These are phyloP conservation scores for Clonostachys rhizophaga DNA, from an alignment of 2,329 filamentous ascomycete species.

Conservation along the genomic window DNA sequence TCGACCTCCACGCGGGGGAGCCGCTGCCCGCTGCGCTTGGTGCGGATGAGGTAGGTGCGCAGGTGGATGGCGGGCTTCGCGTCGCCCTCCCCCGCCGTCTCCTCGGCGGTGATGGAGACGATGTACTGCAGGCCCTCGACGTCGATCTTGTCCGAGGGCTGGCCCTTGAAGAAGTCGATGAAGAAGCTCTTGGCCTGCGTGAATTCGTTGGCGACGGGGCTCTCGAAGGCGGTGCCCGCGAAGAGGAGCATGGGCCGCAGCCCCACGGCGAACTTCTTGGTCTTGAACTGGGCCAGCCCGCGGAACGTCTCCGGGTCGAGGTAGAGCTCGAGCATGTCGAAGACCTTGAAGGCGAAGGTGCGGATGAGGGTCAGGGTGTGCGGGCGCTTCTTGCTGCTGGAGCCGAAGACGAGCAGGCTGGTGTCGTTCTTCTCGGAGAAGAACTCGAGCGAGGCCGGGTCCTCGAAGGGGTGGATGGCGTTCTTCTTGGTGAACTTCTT, in stretches of 20 bases:
- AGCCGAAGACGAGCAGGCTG: slow-evolving; percentile 77
- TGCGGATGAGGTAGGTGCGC: slow-evolving; percentile 80
- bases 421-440: slow-evolving; percentile 96
- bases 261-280: slow-evolving; percentile 70
- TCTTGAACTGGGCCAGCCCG: slow-evolving; percentile 70
- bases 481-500: slow-evolving; percentile 98
- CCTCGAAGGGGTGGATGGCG: slow-evolving; percentile 89
- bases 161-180: slow-evolving; percentile 84
- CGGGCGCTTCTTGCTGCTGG: slow-evolving; percentile 90
- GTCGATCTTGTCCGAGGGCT: slow-evolving; percentile 74
- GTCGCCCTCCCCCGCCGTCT: slow-evolving; percentile 39
- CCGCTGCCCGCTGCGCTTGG: slow-evolving; percentile 80
- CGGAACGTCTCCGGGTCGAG: slow-evolving; percentile 72
- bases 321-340: slow-evolving; percentile 92
- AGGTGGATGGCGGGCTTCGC: slow-evolving; percentile 57
- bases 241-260: slow-evolving; percentile 91
- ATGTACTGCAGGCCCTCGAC: slow-evolving; percentile 94
- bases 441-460: slow-evolving; percentile 83
- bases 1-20: slow-evolving; percentile 89
- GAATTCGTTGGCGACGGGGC: slow-evolving; percentile 72
- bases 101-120: slow-evolving; percentile 74
- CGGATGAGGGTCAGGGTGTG: slow-evolving; percentile 81
- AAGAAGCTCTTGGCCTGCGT: slow-evolving; percentile 84
- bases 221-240: slow-evolving; percentile 82
- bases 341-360: slow-evolving; percentile 78